Evolutionary conservation across 2,329 filamentous ascomycete species (phyloP), one percentile per base, ranked within the genome.

Genomic region (Colletotrichum sp.): DNA sequence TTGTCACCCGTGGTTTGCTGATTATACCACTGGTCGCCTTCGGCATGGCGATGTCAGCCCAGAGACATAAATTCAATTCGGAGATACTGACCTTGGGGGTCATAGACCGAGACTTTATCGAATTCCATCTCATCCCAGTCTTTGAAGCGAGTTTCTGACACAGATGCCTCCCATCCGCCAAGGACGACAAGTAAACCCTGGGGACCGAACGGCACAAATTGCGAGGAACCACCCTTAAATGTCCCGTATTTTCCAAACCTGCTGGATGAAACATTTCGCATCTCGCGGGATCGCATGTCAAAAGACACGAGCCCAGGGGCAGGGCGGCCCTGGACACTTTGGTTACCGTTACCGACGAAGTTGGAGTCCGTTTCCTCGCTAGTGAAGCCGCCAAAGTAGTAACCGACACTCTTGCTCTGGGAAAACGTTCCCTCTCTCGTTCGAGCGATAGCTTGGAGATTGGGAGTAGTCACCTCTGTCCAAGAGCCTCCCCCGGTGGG

Each of bases 1-100:
- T 78, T 72, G 8, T 70, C 76, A 6, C 85, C 85, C 1, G 79
- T 83, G 5, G 84, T 83, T 32, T 70, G 70, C 70, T 87, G 85
- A 8, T 71, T 79, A 39, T 83, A 81, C 39, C 39, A 49, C 39
- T 44, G 18, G 0, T n/a, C 39, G 18, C 39, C 39, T 44, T 44
- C 9, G 9, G 0, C 18, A 44, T 44, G 18, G 39, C 3, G 16
- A 44, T 44, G 39, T 44, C 39, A 44, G 39, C 18, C 0, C 16
- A 44, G 9, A 44, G 0, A 10, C 39, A 6, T n/a, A 1, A 1
- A 12, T n/a, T 3, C 8, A 44, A n/a, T 3, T n/a, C 3, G 39
- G 39, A 49, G 18, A n/a, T 49, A 12, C 39, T 12, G 9, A 49
- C 39, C 39, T 0, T 12, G 9, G 18, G 39, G 39, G 9, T 49